Base-by-base conservation (phyloP, 176 grass and related monocot genomes). In the Oryza nivara region DNA sequence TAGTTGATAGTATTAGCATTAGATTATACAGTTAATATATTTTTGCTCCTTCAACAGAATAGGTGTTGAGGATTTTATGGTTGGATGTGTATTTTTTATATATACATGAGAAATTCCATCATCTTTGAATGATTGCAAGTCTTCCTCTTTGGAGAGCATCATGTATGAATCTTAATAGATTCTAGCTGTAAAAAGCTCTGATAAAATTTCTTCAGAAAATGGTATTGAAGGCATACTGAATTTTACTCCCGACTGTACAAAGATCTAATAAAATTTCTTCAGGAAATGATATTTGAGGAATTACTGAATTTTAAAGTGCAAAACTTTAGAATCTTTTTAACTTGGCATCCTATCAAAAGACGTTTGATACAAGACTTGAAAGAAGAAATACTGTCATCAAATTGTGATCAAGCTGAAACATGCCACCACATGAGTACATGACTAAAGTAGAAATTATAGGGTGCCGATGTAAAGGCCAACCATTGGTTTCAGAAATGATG, bases 1-100 rank as follows among this genome's bases (percentile, higher is more conserved):
- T 52, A 89, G 87, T 88, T 66, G 19, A 82, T 68, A 63, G 19
- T 78, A 49, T 14, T 83, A 52, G 5, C 54, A 76, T 51, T 86
- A 11, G 25, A 40, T 75, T 10, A 48, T 83, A 11, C 45, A 52
- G 15, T 44, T 82, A 16, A 51, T 71, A 40, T 28, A 60, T 80
- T 20, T 68, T 84, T 10, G 22, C 2, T 80, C 16, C 26, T 26
- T 56, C 44, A 65, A 34, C 1, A n/a, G 7, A 45, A 23, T 23
- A 19, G 15, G 16, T 32, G 54, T 73, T 73, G 30, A 41, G 45
- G n/a, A 23, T 73, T 70, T 80, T 58, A 32, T 46, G 47, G 63
- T 68, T 61, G 70, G 45, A 76, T 75, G 80, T 84, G 73, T 56
- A 52, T 41, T 9, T 41, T 41, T 41, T 41, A 41, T 13, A 58